A percentile compares a stretch with the other conserved stretches of the same genome.
These are phyloP conservation scores for Pichia sp. DNA, from an alignment of 1,139 yeast species.

Conservation along the genomic window DNA sequence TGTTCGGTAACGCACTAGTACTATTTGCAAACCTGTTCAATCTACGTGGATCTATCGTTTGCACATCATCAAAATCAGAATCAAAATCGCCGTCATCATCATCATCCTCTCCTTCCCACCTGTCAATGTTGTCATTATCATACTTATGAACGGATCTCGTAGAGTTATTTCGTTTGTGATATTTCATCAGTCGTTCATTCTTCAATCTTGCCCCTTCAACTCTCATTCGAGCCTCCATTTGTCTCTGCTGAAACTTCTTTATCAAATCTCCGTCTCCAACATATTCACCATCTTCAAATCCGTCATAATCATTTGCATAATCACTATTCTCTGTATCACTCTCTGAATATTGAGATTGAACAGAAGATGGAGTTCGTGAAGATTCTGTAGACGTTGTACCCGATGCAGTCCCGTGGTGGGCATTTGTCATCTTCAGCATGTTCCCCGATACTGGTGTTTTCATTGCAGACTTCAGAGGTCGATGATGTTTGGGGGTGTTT, in stretches of 20 bases:
- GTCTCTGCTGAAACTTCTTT: conserved; percentile 11
- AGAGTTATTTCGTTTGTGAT: background rate
- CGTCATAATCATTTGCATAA: conserved; percentile 25
- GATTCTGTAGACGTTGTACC: no score
- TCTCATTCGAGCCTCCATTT: conserved; percentile 15
- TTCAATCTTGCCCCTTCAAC: conserved; percentile 12
- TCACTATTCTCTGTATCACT: conserved; percentile 28
- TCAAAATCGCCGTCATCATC: conserved; percentile 22
- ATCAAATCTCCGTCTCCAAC: conserved; percentile 12
- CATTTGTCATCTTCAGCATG: conserved; percentile 6
- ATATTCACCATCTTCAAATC: conserved; percentile 11
- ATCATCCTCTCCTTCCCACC: conserved; percentile 15
- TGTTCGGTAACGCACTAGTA: conserved; percentile 5
- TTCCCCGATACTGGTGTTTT: conserved; percentile 14
- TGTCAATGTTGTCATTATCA: background rate
- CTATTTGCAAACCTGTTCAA: conserved; percentile 2
- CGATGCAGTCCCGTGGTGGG: no score
- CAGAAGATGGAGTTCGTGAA: conserved; percentile 18
- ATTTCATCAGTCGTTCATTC: conserved; percentile 4
- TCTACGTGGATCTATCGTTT: conserved; percentile 6
- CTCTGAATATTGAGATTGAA: conserved; percentile 20
- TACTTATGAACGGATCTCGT: background rate
- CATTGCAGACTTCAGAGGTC: no score
- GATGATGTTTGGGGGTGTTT: no score
- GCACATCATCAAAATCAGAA: conserved; percentile 19